These are phyloP conservation scores for Nicotiana obtusifolia DNA, from an alignment of 257 asterid genomes.

Conservation along the genomic window DNA sequence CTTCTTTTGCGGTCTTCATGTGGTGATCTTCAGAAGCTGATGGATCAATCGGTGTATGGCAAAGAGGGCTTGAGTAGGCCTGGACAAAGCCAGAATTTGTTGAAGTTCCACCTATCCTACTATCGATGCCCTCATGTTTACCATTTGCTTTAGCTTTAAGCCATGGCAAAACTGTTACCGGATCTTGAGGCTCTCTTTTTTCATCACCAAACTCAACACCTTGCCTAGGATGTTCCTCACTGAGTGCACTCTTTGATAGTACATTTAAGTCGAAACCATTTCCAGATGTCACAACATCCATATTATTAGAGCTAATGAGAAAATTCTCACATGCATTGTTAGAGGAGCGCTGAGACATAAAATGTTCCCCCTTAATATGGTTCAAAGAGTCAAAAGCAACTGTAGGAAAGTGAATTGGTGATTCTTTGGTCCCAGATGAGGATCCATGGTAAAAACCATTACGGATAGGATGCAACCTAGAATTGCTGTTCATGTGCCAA, in stretches of 20 bases:
- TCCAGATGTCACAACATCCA: constrained; percentile 31
- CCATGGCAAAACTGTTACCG: constrained; percentile 57
- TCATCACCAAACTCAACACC: constrained; percentile 41
- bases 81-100: constrained; percentile 18
- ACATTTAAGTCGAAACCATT: constrained; percentile 68
- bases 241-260: constrained; percentile 33
- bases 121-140: constrained; percentile 19
- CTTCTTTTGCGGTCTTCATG: constrained; percentile 24
- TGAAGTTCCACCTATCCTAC: constrained; percentile 22
- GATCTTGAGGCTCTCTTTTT: constrained; percentile 31
- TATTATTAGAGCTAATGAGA: constrained; percentile 19
- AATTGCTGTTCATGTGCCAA: constrained; percentile 39
- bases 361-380: constrained; percentile 26
- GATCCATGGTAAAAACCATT: constrained; percentile 63
- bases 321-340: constrained; percentile 33
- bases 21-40: constrained; percentile 23
- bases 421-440: constrained; percentile 46
- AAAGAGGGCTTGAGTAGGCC: constrained; percentile 24
- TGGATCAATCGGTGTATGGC: constrained; percentile 15
- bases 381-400: constrained; percentile 29
- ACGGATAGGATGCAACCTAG: constrained; percentile 23
- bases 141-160: constrained; percentile 42
- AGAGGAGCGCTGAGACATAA: constrained; percentile 27
- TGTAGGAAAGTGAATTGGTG: constrained; percentile 27
- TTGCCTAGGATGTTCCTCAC: constrained; percentile 29